Evolutionary conservation across 768 basidiomycete species (phyloP), one percentile per base, ranked within the genome.

Genomic region (Panaeolus cyanescens): DNA sequence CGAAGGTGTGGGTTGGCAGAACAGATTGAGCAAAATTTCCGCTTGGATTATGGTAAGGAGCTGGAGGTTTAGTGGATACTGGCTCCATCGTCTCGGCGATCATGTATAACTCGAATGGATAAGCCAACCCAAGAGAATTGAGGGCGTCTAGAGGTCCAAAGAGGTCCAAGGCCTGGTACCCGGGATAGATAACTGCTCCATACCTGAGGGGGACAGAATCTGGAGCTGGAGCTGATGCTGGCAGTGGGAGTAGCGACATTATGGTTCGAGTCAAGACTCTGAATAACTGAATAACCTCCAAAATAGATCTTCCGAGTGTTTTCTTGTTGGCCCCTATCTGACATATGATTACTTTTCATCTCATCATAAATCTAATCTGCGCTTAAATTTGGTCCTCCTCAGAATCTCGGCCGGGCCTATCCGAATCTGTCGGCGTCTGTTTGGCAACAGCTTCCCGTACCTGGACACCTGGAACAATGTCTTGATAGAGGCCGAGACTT

Each of bases 1-100:
- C 66, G 61, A 78, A 78, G 10, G 77, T 77, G 61, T 79, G 78
- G 2, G 79, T 81, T 6, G 79, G 80, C 2, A 74, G 32, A 50
- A 80, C 65, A n/a, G 72, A 67, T 60, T 77, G 71, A 20, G 69
- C 64, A 60, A 76, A 75, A 57, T 71, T 62, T 3, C 74, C 70
- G 54, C 54, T 55, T 9, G 65, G 61, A 37, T 63, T 64, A 32
- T 62, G 59, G 31, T 66, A 60, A 28, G 40, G 36, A 7, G 40
- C 62, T 17, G 65, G 69, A 9, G 64, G 64, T 22, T 68, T 68
- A 7, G 76, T 77, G 15, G 77, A 72, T 9, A 78, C 72, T 2
- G 77, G 76, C 5, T 73, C 67, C 13, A 76, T 64, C 17, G 74
- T 69, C 15, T 67, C 63, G 3, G 75, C 68, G 45, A 77, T 68